Evolutionary conservation across 2,329 filamentous ascomycete genomes (phyloP).

Genomic region (Lecanoromycetidae sp.): DNA sequence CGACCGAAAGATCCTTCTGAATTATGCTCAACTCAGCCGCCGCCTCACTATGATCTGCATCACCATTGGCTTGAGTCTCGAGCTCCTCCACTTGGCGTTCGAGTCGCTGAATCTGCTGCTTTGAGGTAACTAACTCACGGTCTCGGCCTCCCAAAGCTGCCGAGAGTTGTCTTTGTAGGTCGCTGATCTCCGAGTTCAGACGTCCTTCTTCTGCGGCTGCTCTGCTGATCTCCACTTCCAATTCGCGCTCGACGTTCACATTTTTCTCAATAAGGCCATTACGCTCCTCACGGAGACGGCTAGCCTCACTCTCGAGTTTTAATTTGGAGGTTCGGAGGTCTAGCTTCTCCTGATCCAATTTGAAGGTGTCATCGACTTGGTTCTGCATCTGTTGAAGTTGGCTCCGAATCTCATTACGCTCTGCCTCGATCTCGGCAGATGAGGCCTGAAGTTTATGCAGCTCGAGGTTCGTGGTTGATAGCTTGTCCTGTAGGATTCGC

Average conservation of each 20-base stretch:
- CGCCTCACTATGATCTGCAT: slow-evolving; percentile 32
- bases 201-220: slow-evolving; percentile 55
- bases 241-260: slow-evolving; percentile 47
- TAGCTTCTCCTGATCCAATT: slow-evolving; percentile 55
- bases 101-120: slow-evolving; percentile 53
- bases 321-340: slow-evolving; percentile 56
- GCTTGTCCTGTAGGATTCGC: slow-evolving; percentile 50
- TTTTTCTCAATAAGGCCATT: slow-evolving; percentile 45
- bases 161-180: slow-evolving; percentile 41
- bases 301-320: slow-evolving; percentile 55
- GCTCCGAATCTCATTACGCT: slow-evolving; percentile 54
- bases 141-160: slow-evolving; percentile 31
- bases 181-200: slow-evolving; percentile 36
- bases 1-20: slow-evolving; percentile 49
- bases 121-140: slow-evolving; percentile 40
- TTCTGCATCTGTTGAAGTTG: slow-evolving; percentile 46
- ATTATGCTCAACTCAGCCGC: slow-evolving; percentile 45
- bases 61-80: slow-evolving; percentile 42
- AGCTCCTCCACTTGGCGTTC: slow-evolving; percentile 43
- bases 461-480: slow-evolving; percentile 48
- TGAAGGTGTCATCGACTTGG: slow-evolving; percentile 46
- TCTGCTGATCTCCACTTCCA: slow-evolving; percentile 55
- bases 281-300: slow-evolving; percentile 54
- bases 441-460: slow-evolving; percentile 47
- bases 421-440: slow-evolving; percentile 47